Conservation (phyloP, 1,284 basidiomycete species). For the Boletus hoseneyae region DNA sequence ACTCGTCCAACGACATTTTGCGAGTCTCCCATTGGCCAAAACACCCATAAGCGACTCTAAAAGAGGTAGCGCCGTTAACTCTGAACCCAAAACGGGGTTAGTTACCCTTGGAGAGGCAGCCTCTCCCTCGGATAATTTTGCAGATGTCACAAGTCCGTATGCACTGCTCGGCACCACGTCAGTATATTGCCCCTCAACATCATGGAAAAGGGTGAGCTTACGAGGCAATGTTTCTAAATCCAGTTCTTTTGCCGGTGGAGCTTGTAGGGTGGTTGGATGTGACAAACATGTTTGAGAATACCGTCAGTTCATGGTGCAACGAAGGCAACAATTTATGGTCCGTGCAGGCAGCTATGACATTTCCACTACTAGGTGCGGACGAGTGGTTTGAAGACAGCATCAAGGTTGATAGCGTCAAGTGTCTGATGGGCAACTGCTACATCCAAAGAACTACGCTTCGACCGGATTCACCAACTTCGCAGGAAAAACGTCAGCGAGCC, state of each 20-base stretch:
- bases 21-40: too few relatives aligned
- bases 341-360: neutral
- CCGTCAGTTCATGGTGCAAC: neutral
- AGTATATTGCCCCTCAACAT: neutral
- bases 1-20: too few relatives aligned
- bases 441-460: neutral
- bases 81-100: too few relatives aligned
- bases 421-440: neutral
- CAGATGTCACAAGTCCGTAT: neutral
- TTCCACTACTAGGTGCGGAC: too few relatives aligned
- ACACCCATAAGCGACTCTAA: too few relatives aligned
- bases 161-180: neutral
- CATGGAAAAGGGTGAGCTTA: neutral
- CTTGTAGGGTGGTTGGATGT: conserved; percentile 1
- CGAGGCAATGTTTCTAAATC: neutral
- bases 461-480: conserved; percentile 10
- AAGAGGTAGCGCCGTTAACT: too few relatives aligned
- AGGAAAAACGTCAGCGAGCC: conserved; percentile 1
- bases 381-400: neutral
- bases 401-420: neutral
- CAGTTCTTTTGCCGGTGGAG: neutral
- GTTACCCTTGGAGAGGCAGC: too few relatives aligned
- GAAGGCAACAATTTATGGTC: neutral
- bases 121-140: too few relatives aligned
- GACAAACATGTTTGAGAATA: neutral